These are phyloP conservation scores for Sungouiella thailandica DNA, from an alignment of 805 yeast genomes.

Conservation along the genomic window DNA sequence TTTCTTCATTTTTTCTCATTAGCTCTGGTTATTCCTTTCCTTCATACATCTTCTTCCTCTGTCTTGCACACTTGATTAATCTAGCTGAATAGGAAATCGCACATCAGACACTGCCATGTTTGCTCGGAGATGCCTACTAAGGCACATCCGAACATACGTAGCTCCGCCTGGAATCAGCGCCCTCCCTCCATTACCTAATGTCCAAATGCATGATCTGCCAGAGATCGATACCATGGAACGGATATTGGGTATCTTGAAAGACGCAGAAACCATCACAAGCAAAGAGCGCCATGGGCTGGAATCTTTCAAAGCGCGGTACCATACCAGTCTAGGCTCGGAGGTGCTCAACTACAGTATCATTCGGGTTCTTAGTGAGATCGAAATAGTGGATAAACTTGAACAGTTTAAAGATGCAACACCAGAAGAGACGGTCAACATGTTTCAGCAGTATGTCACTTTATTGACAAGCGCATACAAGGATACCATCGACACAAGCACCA, in stretches of 20 bases:
- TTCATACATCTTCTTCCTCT: too few species aligned
- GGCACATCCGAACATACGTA: too few species aligned
- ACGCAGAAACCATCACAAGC: conserved; percentile 7
- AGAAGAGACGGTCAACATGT: conserved; percentile 4
- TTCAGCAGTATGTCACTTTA: conserved; percentile 5
- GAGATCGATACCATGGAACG: conserved; percentile 14
- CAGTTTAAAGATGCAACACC: conserved; percentile 7
- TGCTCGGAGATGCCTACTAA: too few species aligned
- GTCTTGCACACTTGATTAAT: too few species aligned
- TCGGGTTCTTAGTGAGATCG: conserved; percentile 5
- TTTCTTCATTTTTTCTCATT: too few species aligned
- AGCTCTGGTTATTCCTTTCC: too few species aligned
- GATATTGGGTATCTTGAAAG: conserved; percentile 10
- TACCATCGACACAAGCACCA: neutral
- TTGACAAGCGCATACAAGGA: conserved; percentile 6
- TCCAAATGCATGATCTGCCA: too few species aligned
- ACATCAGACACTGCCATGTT: too few species aligned
- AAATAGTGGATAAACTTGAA: conserved; percentile 2
- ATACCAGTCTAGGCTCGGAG: conserved; percentile 6
- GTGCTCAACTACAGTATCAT: conserved; percentile 7
- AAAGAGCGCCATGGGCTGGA: neutral
- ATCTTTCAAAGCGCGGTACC: neutral
- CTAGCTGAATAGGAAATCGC: too few species aligned
- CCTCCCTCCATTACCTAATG: too few species aligned
- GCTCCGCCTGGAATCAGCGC: too few species aligned